Evolutionary conservation across 768 basidiomycete genomes (phyloP).

Genomic region (Strobilomyces confusus): DNA sequence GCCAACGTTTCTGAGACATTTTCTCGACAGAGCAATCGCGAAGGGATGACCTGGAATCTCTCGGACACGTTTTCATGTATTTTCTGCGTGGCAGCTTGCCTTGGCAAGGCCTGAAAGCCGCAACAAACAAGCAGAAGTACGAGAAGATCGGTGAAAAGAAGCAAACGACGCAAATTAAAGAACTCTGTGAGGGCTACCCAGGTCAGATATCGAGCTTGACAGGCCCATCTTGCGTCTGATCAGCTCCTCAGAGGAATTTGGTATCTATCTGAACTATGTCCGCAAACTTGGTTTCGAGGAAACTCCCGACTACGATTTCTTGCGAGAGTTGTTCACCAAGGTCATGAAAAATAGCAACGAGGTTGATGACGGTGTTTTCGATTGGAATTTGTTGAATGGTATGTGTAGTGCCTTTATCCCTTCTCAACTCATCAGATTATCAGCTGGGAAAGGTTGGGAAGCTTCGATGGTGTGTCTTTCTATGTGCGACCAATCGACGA

Average conservation of each 20-base stretch:
- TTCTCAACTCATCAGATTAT: conserved; percentile 6
- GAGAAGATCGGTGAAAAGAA: conserved; percentile 99
- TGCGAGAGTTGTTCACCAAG: conserved; percentile 92
- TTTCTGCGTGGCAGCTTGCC: conserved; percentile 95
- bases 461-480: conserved; percentile 58
- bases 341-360: conserved; percentile 90
- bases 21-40: conserved; percentile 71
- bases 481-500: background rate
- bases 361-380: conserved; percentile 88
- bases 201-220: conserved; percentile 45
- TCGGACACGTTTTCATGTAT: conserved; percentile 99
- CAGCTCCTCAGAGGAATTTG: conserved; percentile 79
- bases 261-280: conserved; percentile 98
- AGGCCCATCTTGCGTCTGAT: conserved; percentile 6
- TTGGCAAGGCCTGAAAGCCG: conserved; percentile 99
- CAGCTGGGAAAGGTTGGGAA: conserved; percentile 95
- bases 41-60: conserved; percentile 96
- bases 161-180: conserved; percentile 96
- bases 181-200: conserved; percentile 93
- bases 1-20: conserved; percentile 4
- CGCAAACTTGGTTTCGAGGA: conserved; percentile 99
- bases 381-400: conserved; percentile 95
- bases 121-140: conserved; percentile 99
- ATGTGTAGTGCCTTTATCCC: conserved; percentile 12
- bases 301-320: conserved; percentile 97